Evolutionary conservation across 2,329 filamentous ascomycete genomes (phyloP), one percentile per base, ranked within the genome.

Genomic region (Hymenoscyphus scutula): DNA sequence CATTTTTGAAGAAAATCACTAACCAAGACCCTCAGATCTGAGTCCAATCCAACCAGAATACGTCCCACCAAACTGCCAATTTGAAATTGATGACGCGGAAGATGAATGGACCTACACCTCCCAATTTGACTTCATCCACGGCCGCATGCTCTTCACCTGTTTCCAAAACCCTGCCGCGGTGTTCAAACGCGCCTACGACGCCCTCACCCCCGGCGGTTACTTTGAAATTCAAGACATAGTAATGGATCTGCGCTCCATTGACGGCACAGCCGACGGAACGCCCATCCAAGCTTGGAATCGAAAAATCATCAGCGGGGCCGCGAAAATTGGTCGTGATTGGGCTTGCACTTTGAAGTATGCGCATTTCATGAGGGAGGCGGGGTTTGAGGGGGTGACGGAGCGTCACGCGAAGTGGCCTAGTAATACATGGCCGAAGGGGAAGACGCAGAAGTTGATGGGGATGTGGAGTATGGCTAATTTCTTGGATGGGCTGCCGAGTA

Each of bases 301-400:
- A 3, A 68, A 69, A 27, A 19, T 67, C 8, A 37, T 58, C 30
- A 63, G 62, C 15, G 67, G 60, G 10, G 67, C 65, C 5, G 45
- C 51, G 5, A 57, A 45, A 5, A 57, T 67, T 6, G 67, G 65
- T 5, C 63, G 63, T 19, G 64, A 67, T 32, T 66, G 64, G 65
- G 62, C 57, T 55, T 68, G 67, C 32, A 68, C 76, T 77, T 58
- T 72, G 74, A 61, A 67, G 78, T 70, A 69, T 62, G 65, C 63
- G 27, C 59, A 60, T 4, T 76, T 78, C 60, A 76, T 86, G 67
- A 72, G 74, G 2, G 79, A 81, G 13, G 82, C 79, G 0, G 84
- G 84, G 0, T 86, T 86, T 65, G 74, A 77, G 53, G 78, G 84
- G 60, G 78, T 87, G 0, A 73, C 73, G 0, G 79, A 84, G 68